These are phyloP conservation scores for Cryptosporidium baileyi DNA, from an alignment of 169 alveolate species.

Conservation along the genomic window DNA sequence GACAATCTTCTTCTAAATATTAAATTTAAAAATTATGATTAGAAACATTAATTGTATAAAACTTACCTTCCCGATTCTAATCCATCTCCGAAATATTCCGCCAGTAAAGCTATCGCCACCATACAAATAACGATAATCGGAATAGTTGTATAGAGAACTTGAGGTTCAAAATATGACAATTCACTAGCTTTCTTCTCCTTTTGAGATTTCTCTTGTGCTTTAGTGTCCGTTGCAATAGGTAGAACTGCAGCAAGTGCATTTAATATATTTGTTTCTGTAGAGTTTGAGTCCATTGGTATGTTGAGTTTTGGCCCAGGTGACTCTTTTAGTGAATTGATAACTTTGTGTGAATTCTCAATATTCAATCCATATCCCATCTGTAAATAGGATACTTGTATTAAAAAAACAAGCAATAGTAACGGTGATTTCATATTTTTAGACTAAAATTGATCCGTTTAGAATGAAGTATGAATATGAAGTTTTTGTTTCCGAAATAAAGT, in stretches of 20 bases:
- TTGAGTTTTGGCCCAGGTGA: not conserved
- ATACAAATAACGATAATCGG: constrained; percentile 33
- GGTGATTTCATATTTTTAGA: no score
- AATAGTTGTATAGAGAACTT: constrained; percentile 47
- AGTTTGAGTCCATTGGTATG: not conserved
- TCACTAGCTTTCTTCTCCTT: constrained; percentile 11
- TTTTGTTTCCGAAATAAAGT: no score
- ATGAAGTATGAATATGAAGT: no score
- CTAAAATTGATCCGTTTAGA: no score
- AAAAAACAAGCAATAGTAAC: not conserved
- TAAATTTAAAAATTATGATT: not conserved
- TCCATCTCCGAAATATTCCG: constrained; percentile 58
- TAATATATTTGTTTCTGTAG: constrained; percentile 8
- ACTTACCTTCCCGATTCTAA: constrained; percentile 65
- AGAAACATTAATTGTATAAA: not conserved
- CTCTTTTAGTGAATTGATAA: constrained; percentile 19
- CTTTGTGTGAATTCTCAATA: constrained; percentile 28
- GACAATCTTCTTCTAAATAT: constrained; percentile 49
- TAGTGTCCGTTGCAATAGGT: not conserved
- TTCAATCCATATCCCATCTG: constrained; percentile 33
- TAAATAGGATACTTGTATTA: constrained; percentile 1
- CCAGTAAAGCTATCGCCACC: constrained; percentile 57
- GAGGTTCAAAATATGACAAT: constrained; percentile 57
- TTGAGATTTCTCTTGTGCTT: not conserved
- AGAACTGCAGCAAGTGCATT: constrained; percentile 16